phyloP scores from a whole-genome alignment of 2,329 filamentous ascomycete genomes.

The Nectriaceae sp. region DNA sequence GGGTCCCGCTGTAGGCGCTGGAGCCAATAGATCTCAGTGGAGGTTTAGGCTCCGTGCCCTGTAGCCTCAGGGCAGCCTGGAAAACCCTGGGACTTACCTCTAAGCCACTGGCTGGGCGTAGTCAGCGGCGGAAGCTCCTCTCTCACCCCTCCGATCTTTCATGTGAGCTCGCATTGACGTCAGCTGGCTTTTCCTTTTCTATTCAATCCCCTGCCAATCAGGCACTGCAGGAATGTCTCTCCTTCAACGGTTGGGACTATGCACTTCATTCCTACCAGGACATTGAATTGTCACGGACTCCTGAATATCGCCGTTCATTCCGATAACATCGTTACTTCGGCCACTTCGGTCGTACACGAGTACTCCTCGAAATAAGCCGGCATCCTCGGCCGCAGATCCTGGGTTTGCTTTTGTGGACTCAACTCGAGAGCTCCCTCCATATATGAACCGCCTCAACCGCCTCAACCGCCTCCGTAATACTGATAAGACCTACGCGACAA shows the following conservation, averaged over 20 bases:
- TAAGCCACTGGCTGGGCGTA: background rate
- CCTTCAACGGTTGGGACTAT: background rate
- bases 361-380: too few species aligned
- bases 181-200: slow-evolving; percentile 10
- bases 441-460: too few species aligned
- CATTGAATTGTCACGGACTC: background rate
- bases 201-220: slow-evolving; percentile 23
- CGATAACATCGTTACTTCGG: too few species aligned
- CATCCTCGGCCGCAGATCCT: too few species aligned
- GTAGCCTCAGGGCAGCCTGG: too few species aligned
- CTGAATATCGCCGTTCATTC: background rate
- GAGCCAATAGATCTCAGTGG: slow-evolving; percentile 1
- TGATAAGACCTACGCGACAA: too few species aligned
- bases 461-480: too few species aligned
- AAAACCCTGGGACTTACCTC: too few species aligned
- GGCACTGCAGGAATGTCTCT: slow-evolving; percentile 12
- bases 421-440: too few species aligned
- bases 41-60: too few species aligned
- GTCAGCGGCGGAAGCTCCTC: background rate
- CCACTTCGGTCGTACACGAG: too few species aligned
- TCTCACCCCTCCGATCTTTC: background rate
- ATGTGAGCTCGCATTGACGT: slow-evolving; percentile 20
- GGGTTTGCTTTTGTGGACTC: too few species aligned
- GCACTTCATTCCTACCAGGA: background rate
- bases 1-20: slow-evolving; percentile 4